Evolutionary conservation across 148 eudicot species (phyloP), one percentile per base, ranked within the genome.

Genomic region (Bassia scoparia): DNA sequence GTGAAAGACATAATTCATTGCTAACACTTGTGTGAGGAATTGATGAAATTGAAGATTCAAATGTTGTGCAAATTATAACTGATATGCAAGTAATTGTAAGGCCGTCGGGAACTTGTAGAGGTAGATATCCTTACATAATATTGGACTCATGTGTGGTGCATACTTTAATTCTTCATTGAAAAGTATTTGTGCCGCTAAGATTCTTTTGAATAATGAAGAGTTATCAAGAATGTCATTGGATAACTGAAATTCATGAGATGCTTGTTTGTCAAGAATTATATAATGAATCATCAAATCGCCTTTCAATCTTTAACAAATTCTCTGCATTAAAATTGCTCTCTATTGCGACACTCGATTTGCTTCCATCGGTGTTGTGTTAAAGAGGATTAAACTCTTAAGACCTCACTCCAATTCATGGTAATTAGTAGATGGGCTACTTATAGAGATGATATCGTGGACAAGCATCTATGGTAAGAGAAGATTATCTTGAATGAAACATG

Each of bases 261-360:
- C 33, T 9, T 59, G 5, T 43, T 67, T 4, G 74, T 73, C 0
- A 73, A 80, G 44, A 69, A 64, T 18, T 73, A 69, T 24, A 79
- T 73, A 68, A 64, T 81, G 76, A 82, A 81, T n/a, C 78, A 81
- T 55, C 31, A n/a, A 7, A 78, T 73, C 73, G 70, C 14, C 53
- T 78, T 38, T 35, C 77, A 13, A 68, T 80, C 5, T 83, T 30
- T 31, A 70, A 67, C 43, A 48, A 72, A n/a, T 84, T 81, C 46
- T 27, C 29, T 33, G 7, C 80, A 41, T 30, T 75, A 15, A 84
- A 70, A 75, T 52, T 78, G 43, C 74, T 84, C 53, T 69, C 18
- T 14, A 53, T 80, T 61, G 78, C 7, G 66, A 70, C 4, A 79
- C 79, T 13, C 30, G 46, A 7, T 74, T 81, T 77, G 77, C 77